A percentile compares a stretch with the other conserved stretches of the same genome.
Evolutionary conservation across 345 rosid genomes (phyloP).

Genomic region (Salix viminalis): DNA sequence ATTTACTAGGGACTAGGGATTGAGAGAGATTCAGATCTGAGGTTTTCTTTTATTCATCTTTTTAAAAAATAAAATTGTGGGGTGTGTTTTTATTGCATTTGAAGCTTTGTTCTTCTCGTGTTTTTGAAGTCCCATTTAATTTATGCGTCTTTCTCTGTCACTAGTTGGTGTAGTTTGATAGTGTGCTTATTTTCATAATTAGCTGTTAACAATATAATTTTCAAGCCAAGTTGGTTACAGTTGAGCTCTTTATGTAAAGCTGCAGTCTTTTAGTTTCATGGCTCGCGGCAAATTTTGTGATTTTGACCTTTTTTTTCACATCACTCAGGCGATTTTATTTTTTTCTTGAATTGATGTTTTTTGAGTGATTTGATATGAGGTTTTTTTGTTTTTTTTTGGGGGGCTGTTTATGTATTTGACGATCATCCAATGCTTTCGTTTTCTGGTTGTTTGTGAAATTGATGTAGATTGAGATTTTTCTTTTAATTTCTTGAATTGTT

Average conservation of each 20-base stretch:
- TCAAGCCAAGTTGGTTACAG: background rate
- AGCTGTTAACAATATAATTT: background rate
- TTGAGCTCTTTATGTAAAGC: constrained; percentile 27
- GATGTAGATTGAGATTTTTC: constrained; percentile 8
- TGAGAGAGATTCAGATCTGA: constrained; percentile 40
- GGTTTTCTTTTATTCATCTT: background rate
- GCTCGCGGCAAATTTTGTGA: background rate
- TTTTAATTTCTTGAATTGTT: background rate
- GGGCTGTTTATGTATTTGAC: background rate
- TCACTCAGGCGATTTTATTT: background rate
- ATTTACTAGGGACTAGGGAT: background rate
- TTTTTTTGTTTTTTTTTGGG: background rate
- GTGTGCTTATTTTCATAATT: background rate
- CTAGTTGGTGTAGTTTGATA: constrained; percentile 34
- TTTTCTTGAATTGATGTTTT: background rate
- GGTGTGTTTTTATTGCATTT: constrained; percentile 17
- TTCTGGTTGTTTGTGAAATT: constrained; percentile 7
- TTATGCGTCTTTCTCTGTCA: background rate
- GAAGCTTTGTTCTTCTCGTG: constrained; percentile 36
- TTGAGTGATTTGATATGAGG: background rate
- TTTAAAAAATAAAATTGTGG: background rate
- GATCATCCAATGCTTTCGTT: background rate
- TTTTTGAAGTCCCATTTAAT: constrained; percentile 19
- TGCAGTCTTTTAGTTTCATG: background rate
- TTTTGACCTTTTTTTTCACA: background rate